These are phyloP conservation scores for Gastrolobium bilobum DNA, from an alignment of 306 rosid genomes.

Conservation along the genomic window DNA sequence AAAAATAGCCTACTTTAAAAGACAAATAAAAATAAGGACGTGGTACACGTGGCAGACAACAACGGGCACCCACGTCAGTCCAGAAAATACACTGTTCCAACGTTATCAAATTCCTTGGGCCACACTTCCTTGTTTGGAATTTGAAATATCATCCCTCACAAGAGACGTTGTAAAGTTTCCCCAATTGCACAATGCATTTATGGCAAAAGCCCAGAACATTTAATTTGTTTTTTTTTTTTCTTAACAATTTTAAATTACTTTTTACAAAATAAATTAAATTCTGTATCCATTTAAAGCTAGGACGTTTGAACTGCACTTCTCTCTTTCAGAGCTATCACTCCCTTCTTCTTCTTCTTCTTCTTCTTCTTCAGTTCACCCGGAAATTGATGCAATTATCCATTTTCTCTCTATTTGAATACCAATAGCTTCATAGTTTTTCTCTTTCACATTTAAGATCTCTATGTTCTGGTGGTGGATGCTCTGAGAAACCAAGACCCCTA, in stretches of 20 bases:
- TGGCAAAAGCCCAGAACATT: not conserved
- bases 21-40: not conserved
- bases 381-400: conserved; percentile 3
- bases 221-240: too few relatives aligned
- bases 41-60: conserved; percentile 35
- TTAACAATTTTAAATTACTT: not conserved
- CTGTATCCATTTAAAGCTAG: not conserved
- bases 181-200: conserved; percentile 37
- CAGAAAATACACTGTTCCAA: not conserved
- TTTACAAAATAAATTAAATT: not conserved
- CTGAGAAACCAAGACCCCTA: conserved; percentile 4
- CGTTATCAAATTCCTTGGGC: not conserved
- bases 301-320: conserved; percentile 35
- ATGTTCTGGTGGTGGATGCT: not conserved
- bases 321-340: conserved; percentile 9
- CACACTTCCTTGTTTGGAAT: conserved; percentile 56
- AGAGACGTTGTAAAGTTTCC: conserved; percentile 68
- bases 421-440: not conserved
- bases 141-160: conserved; percentile 59
- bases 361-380: not conserved
- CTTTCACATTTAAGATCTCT: not conserved
- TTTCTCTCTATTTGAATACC: not conserved
- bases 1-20: too few relatives aligned
- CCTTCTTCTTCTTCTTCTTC: not conserved
- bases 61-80: not conserved